phyloP scores from a whole-genome alignment of 2,329 filamentous ascomycete species.

The Alternaria consortialis region DNA sequence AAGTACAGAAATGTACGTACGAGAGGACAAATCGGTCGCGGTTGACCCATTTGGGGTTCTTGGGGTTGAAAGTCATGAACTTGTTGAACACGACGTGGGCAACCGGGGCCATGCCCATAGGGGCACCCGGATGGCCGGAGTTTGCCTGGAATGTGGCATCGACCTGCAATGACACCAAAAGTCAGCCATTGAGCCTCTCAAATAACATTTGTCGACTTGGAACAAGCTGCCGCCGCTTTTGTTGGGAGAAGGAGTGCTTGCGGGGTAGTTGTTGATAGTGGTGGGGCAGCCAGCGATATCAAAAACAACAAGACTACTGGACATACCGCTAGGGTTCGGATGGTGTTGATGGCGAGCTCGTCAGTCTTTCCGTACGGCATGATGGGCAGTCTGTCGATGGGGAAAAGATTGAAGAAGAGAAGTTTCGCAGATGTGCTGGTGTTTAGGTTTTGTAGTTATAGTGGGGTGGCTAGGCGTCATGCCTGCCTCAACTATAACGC shows the following conservation, averaged over 20 bases:
- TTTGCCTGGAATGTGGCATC: constrained; percentile 97
- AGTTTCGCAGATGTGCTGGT: constrained; percentile 20
- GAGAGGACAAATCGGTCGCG: constrained; percentile 98
- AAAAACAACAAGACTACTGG: constrained; percentile 10
- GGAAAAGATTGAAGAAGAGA: constrained; percentile 24
- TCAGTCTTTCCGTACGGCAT: constrained; percentile 93
- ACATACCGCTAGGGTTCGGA: constrained; percentile 93
- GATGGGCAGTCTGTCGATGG: constrained; percentile 51
- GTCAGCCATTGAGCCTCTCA: constrained; percentile 44
- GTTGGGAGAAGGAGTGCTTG: constrained; percentile 32
- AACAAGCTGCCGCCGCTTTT: constrained; percentile 9
- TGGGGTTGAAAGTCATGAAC: constrained; percentile 99
- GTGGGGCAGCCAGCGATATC: constrained; percentile 19
- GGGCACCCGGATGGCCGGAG: constrained; percentile 97
- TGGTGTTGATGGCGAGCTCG: constrained; percentile 95
- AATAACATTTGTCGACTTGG: background rate
- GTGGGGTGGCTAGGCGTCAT: constrained; percentile 22
- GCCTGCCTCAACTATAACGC: constrained; percentile 16
- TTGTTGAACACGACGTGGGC: constrained; percentile 98
- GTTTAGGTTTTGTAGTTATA: constrained; percentile 32
- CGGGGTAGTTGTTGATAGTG: constrained; percentile 40
- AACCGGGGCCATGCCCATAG: constrained; percentile 95
- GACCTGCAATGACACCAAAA: constrained; percentile 66
- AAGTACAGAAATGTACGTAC: constrained; percentile 66
- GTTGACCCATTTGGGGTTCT: constrained; percentile 97